Conservation (phyloP, 495 filamentous ascomycete genomes). For the Cladorrhinum samala region DNA sequence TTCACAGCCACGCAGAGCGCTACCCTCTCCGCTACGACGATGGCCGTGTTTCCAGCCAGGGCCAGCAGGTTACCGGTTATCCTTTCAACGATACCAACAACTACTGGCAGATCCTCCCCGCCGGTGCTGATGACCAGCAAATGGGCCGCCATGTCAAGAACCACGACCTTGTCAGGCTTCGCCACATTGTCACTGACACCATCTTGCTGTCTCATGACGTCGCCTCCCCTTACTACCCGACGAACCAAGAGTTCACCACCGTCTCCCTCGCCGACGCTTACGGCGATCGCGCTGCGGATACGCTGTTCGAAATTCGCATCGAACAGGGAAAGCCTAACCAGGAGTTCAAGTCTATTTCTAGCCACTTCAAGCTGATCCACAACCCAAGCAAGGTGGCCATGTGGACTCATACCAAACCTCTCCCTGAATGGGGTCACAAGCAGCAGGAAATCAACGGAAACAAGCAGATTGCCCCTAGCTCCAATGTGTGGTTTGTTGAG, state of each 20-base stretch:
- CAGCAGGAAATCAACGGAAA: constrained; percentile 99
- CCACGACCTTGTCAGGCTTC: constrained; percentile 80
- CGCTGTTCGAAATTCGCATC: constrained; percentile 86
- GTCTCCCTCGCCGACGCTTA: constrained; percentile 65
- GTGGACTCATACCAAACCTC: constrained; percentile 93
- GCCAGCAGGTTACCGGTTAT: constrained; percentile 96
- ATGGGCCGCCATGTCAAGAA: constrained; percentile 65
- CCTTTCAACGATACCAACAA: constrained; percentile 99
- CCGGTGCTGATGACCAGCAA: constrained; percentile 44
- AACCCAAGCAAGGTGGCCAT: constrained; percentile 91
- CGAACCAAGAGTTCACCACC: constrained; percentile 97
- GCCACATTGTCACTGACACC: constrained; percentile 82
- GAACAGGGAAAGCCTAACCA: constrained; percentile 78
- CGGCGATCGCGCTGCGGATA: constrained; percentile 78
- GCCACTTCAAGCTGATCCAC: constrained; percentile 93
- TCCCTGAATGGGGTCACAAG: constrained; percentile 94
- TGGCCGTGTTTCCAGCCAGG: constrained; percentile 93
- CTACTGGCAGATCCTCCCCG: constrained; percentile 88
- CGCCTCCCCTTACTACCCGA: constrained; percentile 93
- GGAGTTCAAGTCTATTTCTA: constrained; percentile 80
- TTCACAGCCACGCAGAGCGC: constrained; percentile 84
- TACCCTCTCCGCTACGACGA: constrained; percentile 97
- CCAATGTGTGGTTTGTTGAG: constrained; percentile 92
- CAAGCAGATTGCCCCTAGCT: constrained; percentile 85
- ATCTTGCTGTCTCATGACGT: constrained; percentile 93